Evolutionary conservation across 306 rosid species (phyloP), one percentile per base, ranked within the genome.

Genomic region (Fragaria vesca): DNA sequence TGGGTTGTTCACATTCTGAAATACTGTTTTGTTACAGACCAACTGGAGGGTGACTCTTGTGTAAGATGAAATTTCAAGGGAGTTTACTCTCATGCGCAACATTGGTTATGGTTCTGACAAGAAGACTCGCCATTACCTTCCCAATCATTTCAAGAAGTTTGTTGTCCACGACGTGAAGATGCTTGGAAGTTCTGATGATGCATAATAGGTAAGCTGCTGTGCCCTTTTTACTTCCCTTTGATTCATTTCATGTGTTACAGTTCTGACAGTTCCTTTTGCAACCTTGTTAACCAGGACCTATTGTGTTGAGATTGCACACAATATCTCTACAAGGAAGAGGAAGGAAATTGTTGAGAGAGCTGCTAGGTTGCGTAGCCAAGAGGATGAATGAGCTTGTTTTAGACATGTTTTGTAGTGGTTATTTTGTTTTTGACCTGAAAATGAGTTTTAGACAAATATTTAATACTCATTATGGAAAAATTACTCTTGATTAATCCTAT

Each of bases 251-350:
- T 24, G 26, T 24, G 26, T 24, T 24, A 24, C 26, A 12, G 34
- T 50, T 48, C 47, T 9, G 12, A 66, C 54, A 38, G 24, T 16
- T 26, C 4, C 18, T 10, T 34, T 13, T 15, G 8, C 61, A 47
- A 52, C 36, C 70, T 51, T 57, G 40, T 3, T 28, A 75, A 28
- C 26, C 85, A 89, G 94, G 89, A 91, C 93, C 10, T 89, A 88
- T 72, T 91, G 97, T 79, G 97, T 91, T 12, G 97, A 89, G 89
- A 91, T 91, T 82, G 91, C 97, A 13, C 97, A 91, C 83, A 86
- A 91, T 47, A 75, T 91, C 8, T 91, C 94, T 40, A 91, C 34
- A 0, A 24, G 26, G 26, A 24, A 32, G 34, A 32, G 34, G 34
- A 32, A 32, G 34, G 34, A 32, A 32, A 32, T 32, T 32, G 34